These are phyloP conservation scores for Argentina anserina DNA, from an alignment of 306 rosid species.

Conservation along the genomic window DNA sequence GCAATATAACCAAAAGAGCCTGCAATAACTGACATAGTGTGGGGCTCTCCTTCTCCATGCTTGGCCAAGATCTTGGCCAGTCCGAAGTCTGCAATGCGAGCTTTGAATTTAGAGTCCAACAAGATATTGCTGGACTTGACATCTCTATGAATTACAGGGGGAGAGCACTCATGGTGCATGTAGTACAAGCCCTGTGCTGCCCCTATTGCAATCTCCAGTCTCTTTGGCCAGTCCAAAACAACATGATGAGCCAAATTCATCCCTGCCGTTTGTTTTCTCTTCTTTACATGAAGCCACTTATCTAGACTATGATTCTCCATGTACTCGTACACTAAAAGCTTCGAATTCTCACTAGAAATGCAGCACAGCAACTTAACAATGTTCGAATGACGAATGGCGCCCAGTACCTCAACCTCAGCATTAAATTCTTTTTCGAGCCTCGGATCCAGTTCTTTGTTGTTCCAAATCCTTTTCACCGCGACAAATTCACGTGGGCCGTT, in stretches of 20 bases:
- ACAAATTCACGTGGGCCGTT: constrained; percentile 42
- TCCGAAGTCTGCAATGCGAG: constrained; percentile 90
- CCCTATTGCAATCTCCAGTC: constrained; percentile 71
- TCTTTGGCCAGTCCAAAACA: constrained; percentile 67
- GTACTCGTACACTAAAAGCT: constrained; percentile 84
- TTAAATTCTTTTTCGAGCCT: constrained; percentile 59
- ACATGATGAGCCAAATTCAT: constrained; percentile 23
- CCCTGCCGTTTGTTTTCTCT: constrained; percentile 28
- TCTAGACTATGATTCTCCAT: constrained; percentile 79
- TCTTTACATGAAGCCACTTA: constrained; percentile 65
- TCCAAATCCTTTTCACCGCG: constrained; percentile 78
- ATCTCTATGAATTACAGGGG: constrained; percentile 74
- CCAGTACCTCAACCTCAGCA: constrained; percentile 68
- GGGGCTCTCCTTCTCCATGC: constrained; percentile 55
- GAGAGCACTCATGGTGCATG: constrained; percentile 84
- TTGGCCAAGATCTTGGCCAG: constrained; percentile 64
- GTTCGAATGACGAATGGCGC: constrained; percentile 73
- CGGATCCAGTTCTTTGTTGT: constrained; percentile 34
- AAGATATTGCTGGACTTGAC: constrained; percentile 89
- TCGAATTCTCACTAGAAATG: constrained; percentile 61
- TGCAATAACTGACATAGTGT: constrained; percentile 55
- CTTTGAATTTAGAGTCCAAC: constrained; percentile 67
- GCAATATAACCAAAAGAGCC: constrained; percentile 90
- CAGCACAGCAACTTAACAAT: constrained; percentile 82
- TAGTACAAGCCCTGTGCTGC: constrained; percentile 83